Percentiles rank a stretch among this genome's conserved stretches.
Conservation (phyloP, 169 alveolate genomes). For the Cryptosporidium sp. region DNA sequence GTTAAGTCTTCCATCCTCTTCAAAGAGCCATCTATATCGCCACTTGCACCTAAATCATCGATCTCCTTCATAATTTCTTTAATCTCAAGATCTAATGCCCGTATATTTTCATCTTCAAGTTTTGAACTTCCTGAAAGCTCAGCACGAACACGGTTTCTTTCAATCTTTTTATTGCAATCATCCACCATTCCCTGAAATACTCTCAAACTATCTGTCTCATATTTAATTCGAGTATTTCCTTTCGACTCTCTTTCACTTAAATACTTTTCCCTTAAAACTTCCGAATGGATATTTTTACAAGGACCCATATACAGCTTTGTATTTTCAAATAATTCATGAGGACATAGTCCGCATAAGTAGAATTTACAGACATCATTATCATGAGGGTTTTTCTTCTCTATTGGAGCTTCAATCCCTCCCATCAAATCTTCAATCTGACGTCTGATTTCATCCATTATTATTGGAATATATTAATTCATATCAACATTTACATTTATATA, state of each 20-base stretch:
- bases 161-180: constrained; percentile 84
- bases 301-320: constrained; percentile 88
- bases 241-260: constrained; percentile 76
- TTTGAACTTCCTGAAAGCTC: constrained; percentile 64
- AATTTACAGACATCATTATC: constrained; percentile 86
- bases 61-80: constrained; percentile 69
- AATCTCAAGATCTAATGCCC: constrained; percentile 47
- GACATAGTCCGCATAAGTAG: constrained; percentile 86
- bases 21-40: constrained; percentile 84
- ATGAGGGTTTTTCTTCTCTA: constrained; percentile 79
- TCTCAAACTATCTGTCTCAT: constrained; percentile 82
- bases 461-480: neutral
- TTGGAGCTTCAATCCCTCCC: constrained; percentile 86
- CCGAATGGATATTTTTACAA: constrained; percentile 83
- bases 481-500: neutral
- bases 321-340: constrained; percentile 87
- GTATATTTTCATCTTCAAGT: constrained; percentile 64
- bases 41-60: constrained; percentile 79
- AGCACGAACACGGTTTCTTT: constrained; percentile 66
- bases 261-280: constrained; percentile 81
- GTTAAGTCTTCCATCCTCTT: constrained; percentile 82
- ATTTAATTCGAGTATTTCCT: constrained; percentile 77
- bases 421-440: constrained; percentile 84
- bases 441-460: constrained; percentile 83
- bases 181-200: constrained; percentile 83